phyloP scores from a whole-genome alignment of 2,329 filamentous ascomycete genomes.

The Phialemonium atrogriseum region DNA sequence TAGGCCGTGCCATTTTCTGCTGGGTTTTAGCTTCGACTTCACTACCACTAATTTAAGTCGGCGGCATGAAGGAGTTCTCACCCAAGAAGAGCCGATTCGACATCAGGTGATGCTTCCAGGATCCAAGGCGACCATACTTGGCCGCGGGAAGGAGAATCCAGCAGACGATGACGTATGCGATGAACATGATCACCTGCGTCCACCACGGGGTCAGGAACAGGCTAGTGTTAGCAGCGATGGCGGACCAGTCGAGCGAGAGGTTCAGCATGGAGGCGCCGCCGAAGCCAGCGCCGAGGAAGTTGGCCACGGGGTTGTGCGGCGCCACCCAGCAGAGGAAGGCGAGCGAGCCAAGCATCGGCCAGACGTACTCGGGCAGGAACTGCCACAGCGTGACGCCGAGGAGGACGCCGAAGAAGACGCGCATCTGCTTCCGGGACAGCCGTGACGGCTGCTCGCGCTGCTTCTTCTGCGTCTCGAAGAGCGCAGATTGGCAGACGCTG shows the following conservation, averaged over 20 bases:
- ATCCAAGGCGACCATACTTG: conserved; percentile 47
- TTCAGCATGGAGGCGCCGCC: conserved; percentile 56
- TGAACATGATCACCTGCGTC: conserved; percentile 48
- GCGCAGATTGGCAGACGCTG: conserved; percentile 42
- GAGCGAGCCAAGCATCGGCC: conserved; percentile 50
- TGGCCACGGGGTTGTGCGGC: conserved; percentile 46
- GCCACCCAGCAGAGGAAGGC: conserved; percentile 58
- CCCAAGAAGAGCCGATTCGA: conserved; percentile 45
- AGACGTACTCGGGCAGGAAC: conserved; percentile 52
- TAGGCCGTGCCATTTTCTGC: conserved; percentile 23
- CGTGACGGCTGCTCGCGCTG: conserved; percentile 40
- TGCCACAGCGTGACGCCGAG: conserved; percentile 50
- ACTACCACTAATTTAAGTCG: conserved; percentile 12
- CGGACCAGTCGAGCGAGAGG: conserved; percentile 52
- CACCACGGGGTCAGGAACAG: conserved; percentile 50
- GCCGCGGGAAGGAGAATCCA: conserved; percentile 52
- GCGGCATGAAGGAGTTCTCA: conserved; percentile 35
- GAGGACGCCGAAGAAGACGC: conserved; percentile 46
- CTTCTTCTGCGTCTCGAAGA: conserved; percentile 49
- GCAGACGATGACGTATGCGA: conserved; percentile 45
- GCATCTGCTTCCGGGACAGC: conserved; percentile 43
- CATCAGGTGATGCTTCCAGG: conserved; percentile 46
- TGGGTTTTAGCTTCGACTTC: neutral
- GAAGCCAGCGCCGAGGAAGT: conserved; percentile 53
- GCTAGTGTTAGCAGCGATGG: conserved; percentile 42